Evolutionary conservation across 169 alveolate species (phyloP).

Genomic region (Babesia sp.): DNA sequence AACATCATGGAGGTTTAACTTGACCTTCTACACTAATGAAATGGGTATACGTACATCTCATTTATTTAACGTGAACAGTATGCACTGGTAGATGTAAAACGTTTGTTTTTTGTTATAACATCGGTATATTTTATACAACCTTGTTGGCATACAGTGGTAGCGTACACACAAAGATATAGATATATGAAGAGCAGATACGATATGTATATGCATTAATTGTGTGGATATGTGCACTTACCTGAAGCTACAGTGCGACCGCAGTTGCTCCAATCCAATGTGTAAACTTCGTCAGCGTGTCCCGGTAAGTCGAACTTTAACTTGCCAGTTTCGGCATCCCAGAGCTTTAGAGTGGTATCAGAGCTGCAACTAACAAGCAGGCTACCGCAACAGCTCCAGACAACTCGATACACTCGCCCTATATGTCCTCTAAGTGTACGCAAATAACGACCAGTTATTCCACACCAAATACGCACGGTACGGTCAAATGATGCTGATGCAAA

Average conservation of each 20-base stretch:
- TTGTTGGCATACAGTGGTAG: too few species aligned
- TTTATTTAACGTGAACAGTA: too few species aligned
- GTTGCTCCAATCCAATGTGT: constrained; percentile 97
- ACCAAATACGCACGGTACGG: constrained; percentile 90
- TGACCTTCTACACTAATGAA: background rate
- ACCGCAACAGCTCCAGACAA: constrained; percentile 97
- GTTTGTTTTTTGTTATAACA: too few species aligned
- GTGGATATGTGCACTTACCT: constrained; percentile 87
- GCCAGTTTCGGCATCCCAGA: constrained; percentile 91
- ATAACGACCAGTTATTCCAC: constrained; percentile 89
- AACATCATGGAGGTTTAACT: background rate
- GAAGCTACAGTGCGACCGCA: constrained; percentile 94
- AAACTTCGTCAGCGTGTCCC: constrained; percentile 98
- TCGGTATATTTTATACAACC: too few species aligned
- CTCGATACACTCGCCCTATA: constrained; percentile 95
- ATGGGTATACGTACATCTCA: too few species aligned
- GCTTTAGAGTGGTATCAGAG: constrained; percentile 94
- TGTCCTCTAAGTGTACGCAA: constrained; percentile 95
- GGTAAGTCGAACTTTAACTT: constrained; percentile 94
- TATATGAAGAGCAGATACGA: background rate
- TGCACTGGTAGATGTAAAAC: too few species aligned
- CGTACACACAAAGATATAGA: background rate
- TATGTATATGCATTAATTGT: background rate
- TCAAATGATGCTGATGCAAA: constrained; percentile 98
- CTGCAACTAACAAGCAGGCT: constrained; percentile 92